These are phyloP conservation scores for Suillus americanus DNA, from an alignment of 768 basidiomycete genomes.

Conservation along the genomic window DNA sequence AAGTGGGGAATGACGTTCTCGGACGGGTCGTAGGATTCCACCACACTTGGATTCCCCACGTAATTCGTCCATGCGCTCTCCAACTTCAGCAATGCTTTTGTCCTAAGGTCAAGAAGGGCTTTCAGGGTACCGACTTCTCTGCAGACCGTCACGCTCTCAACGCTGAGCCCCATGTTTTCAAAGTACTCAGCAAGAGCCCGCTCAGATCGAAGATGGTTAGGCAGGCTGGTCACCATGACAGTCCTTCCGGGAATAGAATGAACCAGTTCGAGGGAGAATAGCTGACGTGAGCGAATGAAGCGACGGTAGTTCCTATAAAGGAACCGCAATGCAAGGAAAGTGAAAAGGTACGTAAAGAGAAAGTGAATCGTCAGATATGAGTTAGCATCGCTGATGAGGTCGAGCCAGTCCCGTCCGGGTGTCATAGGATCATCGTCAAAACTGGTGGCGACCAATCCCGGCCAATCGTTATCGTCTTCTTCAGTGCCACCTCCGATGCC, in stretches of 20 bases:
- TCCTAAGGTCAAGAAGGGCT: slow-evolving; percentile 72
- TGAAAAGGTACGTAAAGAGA: slow-evolving; percentile 93
- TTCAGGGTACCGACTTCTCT: slow-evolving; percentile 79
- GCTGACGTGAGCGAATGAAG: slow-evolving; percentile 87
- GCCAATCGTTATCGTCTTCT: slow-evolving; percentile 48
- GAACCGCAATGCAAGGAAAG: slow-evolving; percentile 79
- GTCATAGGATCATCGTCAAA: slow-evolving; percentile 25
- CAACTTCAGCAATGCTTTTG: slow-evolving; percentile 73
- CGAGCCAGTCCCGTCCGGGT: slow-evolving; percentile 67
- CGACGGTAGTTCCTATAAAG: slow-evolving; percentile 87
- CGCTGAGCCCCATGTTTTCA: slow-evolving; percentile 80
- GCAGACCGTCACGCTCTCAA: slow-evolving; percentile 91
- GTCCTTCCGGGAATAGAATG: slow-evolving; percentile 95
- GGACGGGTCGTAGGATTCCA: slow-evolving; percentile 76
- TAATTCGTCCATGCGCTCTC: slow-evolving; percentile 89
- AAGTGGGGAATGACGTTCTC: slow-evolving; percentile 50
- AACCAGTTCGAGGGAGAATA: slow-evolving; percentile 92
- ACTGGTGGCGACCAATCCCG: slow-evolving; percentile 26
- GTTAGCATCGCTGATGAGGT: slow-evolving; percentile 87
- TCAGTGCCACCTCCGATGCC: slow-evolving; percentile 56
- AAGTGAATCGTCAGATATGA: slow-evolving; percentile 88
- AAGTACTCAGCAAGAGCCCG: slow-evolving; percentile 90
- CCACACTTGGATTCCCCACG: slow-evolving; percentile 90
- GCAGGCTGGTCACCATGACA: slow-evolving; percentile 83
- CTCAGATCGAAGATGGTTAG: slow-evolving; percentile 82